Conservation (phyloP, 176 grass and related monocot species). For the Oryza brachyantha region DNA sequence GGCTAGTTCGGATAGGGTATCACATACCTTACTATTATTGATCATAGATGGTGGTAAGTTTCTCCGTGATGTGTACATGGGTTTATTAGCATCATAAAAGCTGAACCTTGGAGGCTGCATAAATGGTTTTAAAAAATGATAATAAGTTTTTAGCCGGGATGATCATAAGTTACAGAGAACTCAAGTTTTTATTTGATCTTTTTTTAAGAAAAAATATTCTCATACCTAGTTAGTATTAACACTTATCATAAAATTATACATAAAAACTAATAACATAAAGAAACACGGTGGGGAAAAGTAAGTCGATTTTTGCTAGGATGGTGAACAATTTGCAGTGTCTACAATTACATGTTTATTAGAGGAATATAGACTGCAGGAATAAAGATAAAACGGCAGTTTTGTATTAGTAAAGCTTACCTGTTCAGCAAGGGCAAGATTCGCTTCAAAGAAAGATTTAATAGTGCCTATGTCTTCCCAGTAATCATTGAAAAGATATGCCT, state of each 20-base stretch:
- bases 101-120: constrained; percentile 82
- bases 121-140: constrained; percentile 30
- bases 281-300: background rate
- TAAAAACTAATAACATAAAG: background rate
- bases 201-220: background rate
- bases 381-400: background rate
- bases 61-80: constrained; percentile 83
- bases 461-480: constrained; percentile 99
- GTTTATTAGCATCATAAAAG: constrained; percentile 81
- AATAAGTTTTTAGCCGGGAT: too few relatives aligned
- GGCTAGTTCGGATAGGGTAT: background rate
- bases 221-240: background rate
- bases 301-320: background rate
- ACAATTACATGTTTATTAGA: background rate
- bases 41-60: constrained; percentile 85
- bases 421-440: constrained; percentile 79
- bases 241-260: background rate
- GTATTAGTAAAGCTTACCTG: constrained; percentile 44
- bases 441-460: constrained; percentile 91
- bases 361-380: background rate
- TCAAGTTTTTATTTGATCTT: background rate
- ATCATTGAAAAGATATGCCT: constrained; percentile 96
- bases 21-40: constrained; percentile 62
- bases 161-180: background rate
- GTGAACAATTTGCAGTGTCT: background rate